Evolutionary conservation across 208 protist species (phyloP).

Genomic region (Trypanosoma avium): DNA sequence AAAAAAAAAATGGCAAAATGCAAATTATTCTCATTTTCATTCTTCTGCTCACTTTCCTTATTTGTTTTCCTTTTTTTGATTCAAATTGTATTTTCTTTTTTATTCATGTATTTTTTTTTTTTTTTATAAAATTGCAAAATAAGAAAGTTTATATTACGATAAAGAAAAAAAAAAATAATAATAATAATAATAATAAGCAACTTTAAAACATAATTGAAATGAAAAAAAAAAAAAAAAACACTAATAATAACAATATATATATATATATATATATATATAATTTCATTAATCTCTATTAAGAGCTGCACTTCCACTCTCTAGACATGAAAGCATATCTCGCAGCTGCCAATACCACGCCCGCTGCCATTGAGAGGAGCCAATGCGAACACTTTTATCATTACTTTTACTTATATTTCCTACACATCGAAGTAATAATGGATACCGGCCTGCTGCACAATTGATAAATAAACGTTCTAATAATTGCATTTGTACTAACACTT

Average conservation of each 20-base stretch:
- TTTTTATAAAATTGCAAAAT: background rate
- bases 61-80: no score
- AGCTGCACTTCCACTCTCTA: constrained; percentile 19
- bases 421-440: constrained; percentile 16
- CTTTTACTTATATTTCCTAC: constrained; percentile 8
- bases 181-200: constrained; percentile 14
- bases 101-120: constrained; percentile 10
- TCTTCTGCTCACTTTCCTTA: no score
- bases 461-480: constrained; percentile 10
- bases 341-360: constrained; percentile 23
- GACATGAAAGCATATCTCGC: constrained; percentile 12
- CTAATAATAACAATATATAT: constrained; percentile 17
- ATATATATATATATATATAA: no score
- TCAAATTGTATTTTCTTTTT: no score
- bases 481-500: constrained; percentile 18
- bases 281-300: constrained; percentile 7
- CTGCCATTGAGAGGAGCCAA: constrained; percentile 9
- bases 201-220: no score
- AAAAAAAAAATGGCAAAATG: background rate
- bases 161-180: constrained; percentile 14
- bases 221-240: constrained; percentile 14
- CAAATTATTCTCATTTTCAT: no score
- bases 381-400: constrained; percentile 6
- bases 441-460: constrained; percentile 7
- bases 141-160: background rate